These are phyloP conservation scores for Mucor ambiguus DNA, from an alignment of 371 early-diverging fungal genomes.

Conservation along the genomic window DNA sequence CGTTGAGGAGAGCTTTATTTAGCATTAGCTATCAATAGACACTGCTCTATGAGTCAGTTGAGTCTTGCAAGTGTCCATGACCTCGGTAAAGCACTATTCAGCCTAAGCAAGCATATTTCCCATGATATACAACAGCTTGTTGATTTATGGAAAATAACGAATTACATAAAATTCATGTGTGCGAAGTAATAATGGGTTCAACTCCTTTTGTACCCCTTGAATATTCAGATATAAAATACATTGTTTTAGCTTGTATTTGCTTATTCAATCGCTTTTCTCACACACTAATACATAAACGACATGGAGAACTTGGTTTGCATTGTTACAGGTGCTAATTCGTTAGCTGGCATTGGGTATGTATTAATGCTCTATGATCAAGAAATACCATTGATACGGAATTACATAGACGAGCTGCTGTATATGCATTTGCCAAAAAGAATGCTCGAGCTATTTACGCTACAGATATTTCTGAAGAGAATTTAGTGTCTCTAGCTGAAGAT, in stretches of 20 bases:
- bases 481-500: slow-evolving; percentile 41
- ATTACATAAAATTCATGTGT: slow-evolving; percentile 7
- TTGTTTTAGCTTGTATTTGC: background rate
- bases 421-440: slow-evolving; percentile 41
- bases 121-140: background rate
- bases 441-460: slow-evolving; percentile 51
- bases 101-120: background rate
- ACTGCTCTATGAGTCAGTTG: too few species aligned
- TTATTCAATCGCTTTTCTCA: background rate
- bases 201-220: background rate
- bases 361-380: background rate
- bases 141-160: background rate
- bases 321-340: slow-evolving; percentile 53
- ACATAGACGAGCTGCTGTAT: slow-evolving; percentile 43
- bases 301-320: slow-evolving; percentile 40
- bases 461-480: slow-evolving; percentile 33
- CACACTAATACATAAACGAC: background rate
- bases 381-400: background rate
- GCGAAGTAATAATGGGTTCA: background rate
- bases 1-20: too few species aligned
- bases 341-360: slow-evolving; percentile 53
- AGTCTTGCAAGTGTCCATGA: too few species aligned
- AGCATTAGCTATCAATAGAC: too few species aligned
- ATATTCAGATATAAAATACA: background rate
- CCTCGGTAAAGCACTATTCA: background rate